These are phyloP conservation scores for Amauroascus niger DNA, from an alignment of 2,329 filamentous ascomycete species.

Conservation along the genomic window DNA sequence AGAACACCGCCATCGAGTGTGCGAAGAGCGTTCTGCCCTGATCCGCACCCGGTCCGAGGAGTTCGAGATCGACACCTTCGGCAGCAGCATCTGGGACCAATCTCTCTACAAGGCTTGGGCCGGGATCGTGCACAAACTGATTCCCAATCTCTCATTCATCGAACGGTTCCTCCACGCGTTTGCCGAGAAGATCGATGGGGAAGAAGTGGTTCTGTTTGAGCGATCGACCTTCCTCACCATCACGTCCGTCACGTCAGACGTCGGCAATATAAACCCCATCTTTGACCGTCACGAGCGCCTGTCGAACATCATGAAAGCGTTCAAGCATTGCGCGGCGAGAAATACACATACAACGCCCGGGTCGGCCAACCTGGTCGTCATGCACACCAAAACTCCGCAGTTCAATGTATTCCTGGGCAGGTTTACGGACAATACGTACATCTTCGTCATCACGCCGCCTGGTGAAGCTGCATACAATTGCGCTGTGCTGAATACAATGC, in stretches of 20 bases:
- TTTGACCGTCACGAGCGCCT: constrained; percentile 90
- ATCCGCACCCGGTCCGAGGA: constrained; percentile 65
- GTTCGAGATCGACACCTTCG: constrained; percentile 76
- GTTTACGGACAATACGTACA: constrained; percentile 95
- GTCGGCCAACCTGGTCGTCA: constrained; percentile 37
- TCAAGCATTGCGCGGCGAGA: constrained; percentile 64
- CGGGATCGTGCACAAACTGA: constrained; percentile 91
- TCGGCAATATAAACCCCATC: constrained; percentile 72
- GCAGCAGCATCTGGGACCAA: constrained; percentile 97
- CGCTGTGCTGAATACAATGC: constrained; percentile 79
- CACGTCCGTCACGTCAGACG: constrained; percentile 72
- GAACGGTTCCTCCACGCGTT: constrained; percentile 76
- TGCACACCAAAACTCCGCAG: constrained; percentile 43
- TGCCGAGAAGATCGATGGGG: constrained; percentile 76
- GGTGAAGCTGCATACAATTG: constrained; percentile 87
- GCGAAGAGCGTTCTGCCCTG: constrained; percentile 69
- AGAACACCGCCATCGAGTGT: constrained; percentile 67
- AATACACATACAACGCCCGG: constrained; percentile 38
- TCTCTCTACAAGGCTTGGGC: constrained; percentile 97
- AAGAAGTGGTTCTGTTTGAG: constrained; percentile 91
- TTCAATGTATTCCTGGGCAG: constrained; percentile 94
- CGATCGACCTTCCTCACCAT: constrained; percentile 92
- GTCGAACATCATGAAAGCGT: constrained; percentile 95
- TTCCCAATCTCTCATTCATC: constrained; percentile 85
- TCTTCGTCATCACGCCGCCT: constrained; percentile 82